phyloP scores from a whole-genome alignment of 768 basidiomycete genomes.

The Panaeolus cyanescens region DNA sequence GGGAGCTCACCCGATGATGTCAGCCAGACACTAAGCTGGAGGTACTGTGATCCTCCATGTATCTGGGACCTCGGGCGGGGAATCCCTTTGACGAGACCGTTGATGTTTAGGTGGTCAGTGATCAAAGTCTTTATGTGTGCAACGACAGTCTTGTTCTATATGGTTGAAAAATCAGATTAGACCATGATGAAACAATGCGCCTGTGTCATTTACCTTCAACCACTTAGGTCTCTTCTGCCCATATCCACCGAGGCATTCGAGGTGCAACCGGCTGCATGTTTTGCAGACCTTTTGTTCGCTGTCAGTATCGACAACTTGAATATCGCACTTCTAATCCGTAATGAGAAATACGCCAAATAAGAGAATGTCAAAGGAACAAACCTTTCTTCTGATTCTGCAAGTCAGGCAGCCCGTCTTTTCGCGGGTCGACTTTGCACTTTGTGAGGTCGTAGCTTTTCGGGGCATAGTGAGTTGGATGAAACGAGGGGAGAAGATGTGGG shows the following conservation, averaged over 20 bases:
- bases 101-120: background rate
- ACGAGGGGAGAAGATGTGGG: background rate
- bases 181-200: background rate
- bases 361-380: background rate
- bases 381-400: background rate
- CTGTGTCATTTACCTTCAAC: background rate
- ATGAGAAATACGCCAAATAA: background rate
- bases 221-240: background rate
- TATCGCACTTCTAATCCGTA: background rate
- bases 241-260: background rate
- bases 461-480: background rate
- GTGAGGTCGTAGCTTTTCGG: background rate
- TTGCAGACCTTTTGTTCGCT: background rate
- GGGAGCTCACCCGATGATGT: background rate
- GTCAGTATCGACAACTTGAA: too few relatives aligned
- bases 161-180: background rate
- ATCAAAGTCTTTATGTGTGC: background rate
- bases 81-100: background rate
- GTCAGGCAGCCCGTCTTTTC: background rate
- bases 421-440: background rate
- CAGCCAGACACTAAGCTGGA: background rate
- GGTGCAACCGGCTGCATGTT: background rate
- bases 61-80: background rate
- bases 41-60: background rate
- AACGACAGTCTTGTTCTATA: background rate